Evolutionary conservation across 2,329 filamentous ascomycete species (phyloP).

Genomic region (Pseudogymnoascus sp.): DNA sequence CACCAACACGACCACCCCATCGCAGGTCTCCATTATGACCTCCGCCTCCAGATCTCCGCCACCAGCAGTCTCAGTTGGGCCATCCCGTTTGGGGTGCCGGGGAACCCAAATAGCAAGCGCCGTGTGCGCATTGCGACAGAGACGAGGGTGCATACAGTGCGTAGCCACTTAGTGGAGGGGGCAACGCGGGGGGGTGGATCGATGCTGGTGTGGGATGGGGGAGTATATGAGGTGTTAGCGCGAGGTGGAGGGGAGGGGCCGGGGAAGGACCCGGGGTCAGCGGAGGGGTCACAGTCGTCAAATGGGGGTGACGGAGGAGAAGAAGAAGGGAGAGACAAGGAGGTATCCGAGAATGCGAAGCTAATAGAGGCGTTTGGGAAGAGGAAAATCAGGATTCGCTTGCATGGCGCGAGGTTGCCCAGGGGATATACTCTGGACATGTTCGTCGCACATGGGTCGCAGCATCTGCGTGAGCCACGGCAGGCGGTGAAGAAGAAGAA

Average conservation of each 20-base stretch:
- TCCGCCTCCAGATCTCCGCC: slow-evolving; percentile 61
- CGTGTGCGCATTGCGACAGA: slow-evolving; percentile 53
- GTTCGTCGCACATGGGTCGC: slow-evolving; percentile 42
- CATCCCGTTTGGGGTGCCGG: slow-evolving; percentile 55
- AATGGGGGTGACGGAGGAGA: slow-evolving; percentile 17
- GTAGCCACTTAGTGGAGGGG: slow-evolving; percentile 56
- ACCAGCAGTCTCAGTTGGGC: slow-evolving; percentile 42
- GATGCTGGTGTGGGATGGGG: slow-evolving; percentile 56
- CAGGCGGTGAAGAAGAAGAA: slow-evolving; percentile 22
- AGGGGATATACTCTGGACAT: slow-evolving; percentile 45
- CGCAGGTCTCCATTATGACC: slow-evolving; percentile 61
- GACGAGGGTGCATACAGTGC: slow-evolving; percentile 52
- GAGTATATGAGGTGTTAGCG: slow-evolving; percentile 48
- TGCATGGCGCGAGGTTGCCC: slow-evolving; percentile 48
- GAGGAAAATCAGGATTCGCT: slow-evolving; percentile 48
- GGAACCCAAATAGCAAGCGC: slow-evolving; percentile 47
- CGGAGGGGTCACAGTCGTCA: neutral
- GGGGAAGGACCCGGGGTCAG: slow-evolving; percentile 29
- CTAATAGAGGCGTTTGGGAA: slow-evolving; percentile 44
- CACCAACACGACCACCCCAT: slow-evolving; percentile 68
- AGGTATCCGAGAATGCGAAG: slow-evolving; percentile 37
- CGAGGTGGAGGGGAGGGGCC: slow-evolving; percentile 31
- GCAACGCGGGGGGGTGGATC: slow-evolving; percentile 47
- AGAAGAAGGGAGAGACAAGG: slow-evolving; percentile 25
- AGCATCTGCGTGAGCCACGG: slow-evolving; percentile 28